Evolutionary conservation across 1,284 basidiomycete genomes (phyloP).

Genomic region (Gomphus bonarii): DNA sequence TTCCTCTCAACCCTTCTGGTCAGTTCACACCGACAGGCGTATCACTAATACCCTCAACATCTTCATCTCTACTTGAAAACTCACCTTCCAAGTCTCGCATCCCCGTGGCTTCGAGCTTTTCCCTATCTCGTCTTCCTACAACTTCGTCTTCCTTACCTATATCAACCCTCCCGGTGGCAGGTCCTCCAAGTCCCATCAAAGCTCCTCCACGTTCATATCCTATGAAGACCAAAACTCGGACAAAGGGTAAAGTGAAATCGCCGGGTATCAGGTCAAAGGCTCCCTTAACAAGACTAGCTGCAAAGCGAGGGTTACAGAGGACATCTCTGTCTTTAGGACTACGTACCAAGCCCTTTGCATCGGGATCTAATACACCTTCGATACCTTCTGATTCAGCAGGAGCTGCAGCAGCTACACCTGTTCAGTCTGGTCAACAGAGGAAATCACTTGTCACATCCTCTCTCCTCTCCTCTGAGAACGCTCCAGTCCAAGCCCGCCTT

Average conservation of each 20-base stretch:
- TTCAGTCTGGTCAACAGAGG: background rate
- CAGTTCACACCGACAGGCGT: background rate
- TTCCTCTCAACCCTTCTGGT: background rate
- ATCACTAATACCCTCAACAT: background rate
- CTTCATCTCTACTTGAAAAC: background rate
- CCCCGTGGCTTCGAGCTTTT: background rate
- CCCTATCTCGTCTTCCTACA: slow-evolving; percentile 2
- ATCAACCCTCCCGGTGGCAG: background rate
- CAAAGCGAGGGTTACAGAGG: background rate
- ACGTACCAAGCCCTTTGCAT: background rate
- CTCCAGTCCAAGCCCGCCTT: background rate
- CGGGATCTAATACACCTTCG: background rate
- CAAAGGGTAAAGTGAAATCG: background rate
- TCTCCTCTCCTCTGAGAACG: background rate
- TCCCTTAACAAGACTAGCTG: slow-evolving; percentile 6
- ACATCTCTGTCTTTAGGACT: background rate
- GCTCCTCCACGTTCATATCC: background rate
- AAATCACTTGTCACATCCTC: background rate
- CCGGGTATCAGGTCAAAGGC: background rate
- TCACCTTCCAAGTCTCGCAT: slow-evolving; percentile 7
- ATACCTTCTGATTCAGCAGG: background rate
- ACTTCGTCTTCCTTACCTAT: background rate
- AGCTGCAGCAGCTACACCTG: background rate
- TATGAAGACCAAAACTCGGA: background rate
- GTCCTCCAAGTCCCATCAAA: slow-evolving; percentile 1